Conservation (phyloP, 768 basidiomycete genomes). For the Pleurotus sapidus region DNA sequence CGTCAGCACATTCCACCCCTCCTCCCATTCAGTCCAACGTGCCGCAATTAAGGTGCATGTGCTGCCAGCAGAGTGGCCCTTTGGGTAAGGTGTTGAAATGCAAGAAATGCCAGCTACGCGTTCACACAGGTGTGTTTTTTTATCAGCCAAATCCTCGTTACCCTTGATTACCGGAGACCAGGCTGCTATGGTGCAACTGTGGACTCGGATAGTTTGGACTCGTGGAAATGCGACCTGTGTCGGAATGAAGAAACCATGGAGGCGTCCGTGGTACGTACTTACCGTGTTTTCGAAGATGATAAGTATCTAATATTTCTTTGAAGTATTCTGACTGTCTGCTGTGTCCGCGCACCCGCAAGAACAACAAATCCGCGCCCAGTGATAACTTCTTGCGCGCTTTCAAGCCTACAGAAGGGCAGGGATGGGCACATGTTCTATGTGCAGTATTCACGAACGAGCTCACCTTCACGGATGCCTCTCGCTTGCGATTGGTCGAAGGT, state of each 20-base stretch:
- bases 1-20: slow-evolving; percentile 57
- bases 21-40: slow-evolving; percentile 52
- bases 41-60: slow-evolving; percentile 69
- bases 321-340: slow-evolving; percentile 85
- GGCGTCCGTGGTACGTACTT: slow-evolving; percentile 61
- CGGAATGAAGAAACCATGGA: slow-evolving; percentile 80
- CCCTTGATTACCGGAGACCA: slow-evolving; percentile 20
- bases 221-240: slow-evolving; percentile 89
- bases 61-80: slow-evolving; percentile 74
- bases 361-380: slow-evolving; percentile 46
- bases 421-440: slow-evolving; percentile 91
- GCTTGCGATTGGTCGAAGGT: slow-evolving; percentile 82
- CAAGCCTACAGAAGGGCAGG: slow-evolving; percentile 91
- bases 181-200: slow-evolving; percentile 68
- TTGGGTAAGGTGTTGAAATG: slow-evolving; percentile 79
- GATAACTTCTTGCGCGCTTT: slow-evolving; percentile 71
- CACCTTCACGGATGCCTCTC: slow-evolving; percentile 72
- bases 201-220: slow-evolving; percentile 60
- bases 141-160: neutral
- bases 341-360: slow-evolving; percentile 62
- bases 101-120: slow-evolving; percentile 71
- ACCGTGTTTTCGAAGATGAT: slow-evolving; percentile 1
- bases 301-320: neutral
- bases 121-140: slow-evolving; percentile 71
- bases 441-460: slow-evolving; percentile 85